phyloP scores from a whole-genome alignment of 164 flowering plant species.

The Chloranthus sessilifolius region DNA sequence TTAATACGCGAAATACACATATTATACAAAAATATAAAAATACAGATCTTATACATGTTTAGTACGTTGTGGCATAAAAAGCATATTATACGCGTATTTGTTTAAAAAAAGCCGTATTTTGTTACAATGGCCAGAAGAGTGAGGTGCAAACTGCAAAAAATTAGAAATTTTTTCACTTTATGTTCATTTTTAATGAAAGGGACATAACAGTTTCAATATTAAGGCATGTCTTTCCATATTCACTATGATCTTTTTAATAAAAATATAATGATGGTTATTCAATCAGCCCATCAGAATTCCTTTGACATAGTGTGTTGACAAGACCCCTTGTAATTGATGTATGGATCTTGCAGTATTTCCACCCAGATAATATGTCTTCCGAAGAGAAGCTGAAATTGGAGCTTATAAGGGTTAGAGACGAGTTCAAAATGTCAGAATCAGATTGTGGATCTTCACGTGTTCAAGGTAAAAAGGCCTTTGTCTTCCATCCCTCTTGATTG shows the following conservation, averaged over 20 bases:
- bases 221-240: not conserved
- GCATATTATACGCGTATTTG: too few species aligned
- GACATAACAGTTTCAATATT: not conserved
- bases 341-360: constrained; percentile 65
- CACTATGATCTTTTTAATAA: too few species aligned
- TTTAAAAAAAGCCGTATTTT: too few species aligned
- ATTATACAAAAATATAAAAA: too few species aligned
- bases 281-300: too few species aligned
- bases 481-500: too few species aligned
- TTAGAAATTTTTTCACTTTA: not conserved
- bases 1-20: too few species aligned
- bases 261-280: too few species aligned
- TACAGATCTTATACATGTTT: too few species aligned
- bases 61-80: too few species aligned
- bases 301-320: not conserved
- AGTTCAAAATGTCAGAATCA: constrained; percentile 91
- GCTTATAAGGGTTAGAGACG: constrained; percentile 73
- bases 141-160: too few species aligned
- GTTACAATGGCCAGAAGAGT: too few species aligned
- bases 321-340: not conserved
- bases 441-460: constrained; percentile 97
- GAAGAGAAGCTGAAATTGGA: constrained; percentile 79
- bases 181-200: not conserved
- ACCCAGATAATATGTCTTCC: constrained; percentile 92
- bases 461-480: constrained; percentile 50